phyloP scores from a whole-genome alignment of 192 early-diverging fungal genomes.

The Umbelopsis sp. region DNA sequence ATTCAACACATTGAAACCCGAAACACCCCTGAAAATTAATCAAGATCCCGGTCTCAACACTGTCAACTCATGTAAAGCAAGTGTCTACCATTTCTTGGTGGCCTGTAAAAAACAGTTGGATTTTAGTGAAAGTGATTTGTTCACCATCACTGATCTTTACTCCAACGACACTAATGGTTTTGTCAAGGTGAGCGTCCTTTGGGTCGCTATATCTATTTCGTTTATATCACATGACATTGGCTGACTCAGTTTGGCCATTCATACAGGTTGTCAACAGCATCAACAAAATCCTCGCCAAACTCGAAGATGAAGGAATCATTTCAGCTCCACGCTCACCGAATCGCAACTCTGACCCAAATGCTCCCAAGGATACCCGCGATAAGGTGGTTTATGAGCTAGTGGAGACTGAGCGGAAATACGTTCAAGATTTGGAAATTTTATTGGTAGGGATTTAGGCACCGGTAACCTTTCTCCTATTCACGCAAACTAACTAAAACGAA shows the following conservation, averaged over 20 bases:
- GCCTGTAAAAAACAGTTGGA: slow-evolving; percentile 82
- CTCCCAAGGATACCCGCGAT: slow-evolving; percentile 87
- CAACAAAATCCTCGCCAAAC: slow-evolving; percentile 69
- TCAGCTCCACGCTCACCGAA: slow-evolving; percentile 26
- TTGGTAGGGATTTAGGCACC: slow-evolving; percentile 42
- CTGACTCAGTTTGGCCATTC: slow-evolving; percentile 21
- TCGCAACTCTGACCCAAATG: slow-evolving; percentile 52
- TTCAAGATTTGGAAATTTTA: slow-evolving; percentile 85
- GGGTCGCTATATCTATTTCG: too few relatives aligned
- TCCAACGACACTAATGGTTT: slow-evolving; percentile 96
- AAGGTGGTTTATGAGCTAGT: slow-evolving; percentile 86
- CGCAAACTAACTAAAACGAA: too few relatives aligned
- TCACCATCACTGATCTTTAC: slow-evolving; percentile 86
- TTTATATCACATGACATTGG: background rate
- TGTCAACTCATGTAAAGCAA: slow-evolving; percentile 76
- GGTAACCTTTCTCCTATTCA: background rate
- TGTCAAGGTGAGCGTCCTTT: slow-evolving; percentile 73
- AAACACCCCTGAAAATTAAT: slow-evolving; percentile 60
- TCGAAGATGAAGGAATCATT: slow-evolving; percentile 70
- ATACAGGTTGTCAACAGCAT: slow-evolving; percentile 84
- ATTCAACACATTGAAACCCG: slow-evolving; percentile 70
- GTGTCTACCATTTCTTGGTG: slow-evolving; percentile 85
- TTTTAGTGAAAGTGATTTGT: slow-evolving; percentile 74
- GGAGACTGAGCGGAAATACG: slow-evolving; percentile 92
- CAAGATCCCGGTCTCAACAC: slow-evolving; percentile 53